A percentile compares a stretch with the other conserved stretches of the same genome.
Evolutionary conservation across 2,329 filamentous ascomycete species (phyloP).

Genomic region (Lecanicillium sp.): DNA sequence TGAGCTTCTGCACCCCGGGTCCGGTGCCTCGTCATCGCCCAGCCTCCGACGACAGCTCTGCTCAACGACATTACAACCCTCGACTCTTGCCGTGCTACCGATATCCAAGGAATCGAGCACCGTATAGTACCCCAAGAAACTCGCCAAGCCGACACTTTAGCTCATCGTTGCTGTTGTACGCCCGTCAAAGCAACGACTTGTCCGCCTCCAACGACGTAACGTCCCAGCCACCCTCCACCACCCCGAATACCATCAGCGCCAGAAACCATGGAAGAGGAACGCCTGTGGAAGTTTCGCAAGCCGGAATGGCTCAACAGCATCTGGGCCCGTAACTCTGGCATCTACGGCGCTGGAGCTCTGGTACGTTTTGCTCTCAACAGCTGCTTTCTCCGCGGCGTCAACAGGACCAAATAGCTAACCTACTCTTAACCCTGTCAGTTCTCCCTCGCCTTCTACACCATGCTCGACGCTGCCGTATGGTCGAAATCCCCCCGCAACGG

Average conservation of each 20-base stretch:
- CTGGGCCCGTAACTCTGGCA: conserved; percentile 55
- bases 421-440: conserved; percentile 34
- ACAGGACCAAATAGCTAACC: too few relatives aligned
- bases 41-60: too few relatives aligned
- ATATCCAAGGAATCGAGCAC: too few relatives aligned
- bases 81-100: too few relatives aligned
- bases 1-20: too few relatives aligned
- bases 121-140: too few relatives aligned
- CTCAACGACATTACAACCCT: too few relatives aligned
- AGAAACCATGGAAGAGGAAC: conserved; percentile 49
- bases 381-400: neutral
- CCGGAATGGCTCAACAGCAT: conserved; percentile 61
- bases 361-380: conserved; percentile 32
- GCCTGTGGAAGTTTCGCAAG: conserved; percentile 59
- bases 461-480: conserved; percentile 62
- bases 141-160: too few relatives aligned
- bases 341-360: conserved; percentile 55
- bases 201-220: too few relatives aligned
- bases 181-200: too few relatives aligned
- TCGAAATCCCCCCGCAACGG: conserved; percentile 54
- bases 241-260: neutral
- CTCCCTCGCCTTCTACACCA: conserved; percentile 60
- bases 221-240: neutral
- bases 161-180: too few relatives aligned
- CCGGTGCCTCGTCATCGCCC: too few relatives aligned